Evolutionary conservation across 2,329 filamentous ascomycete genomes (phyloP), one percentile per base, ranked within the genome.

Genomic region (Pyrenophora graminea): DNA sequence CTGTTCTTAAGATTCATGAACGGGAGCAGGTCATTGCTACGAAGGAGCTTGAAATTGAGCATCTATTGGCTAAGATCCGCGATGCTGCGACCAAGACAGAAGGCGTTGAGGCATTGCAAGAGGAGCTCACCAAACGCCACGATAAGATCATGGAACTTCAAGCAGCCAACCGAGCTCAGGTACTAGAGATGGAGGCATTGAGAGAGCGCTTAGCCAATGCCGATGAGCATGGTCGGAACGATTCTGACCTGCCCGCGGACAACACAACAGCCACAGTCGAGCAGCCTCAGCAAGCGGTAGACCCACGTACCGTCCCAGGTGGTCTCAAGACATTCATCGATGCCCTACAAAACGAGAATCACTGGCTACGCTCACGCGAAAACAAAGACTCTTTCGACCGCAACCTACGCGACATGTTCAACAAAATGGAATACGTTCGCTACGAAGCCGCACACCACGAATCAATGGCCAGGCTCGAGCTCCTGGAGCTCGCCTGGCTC

Each of bases 1-100:
- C 88, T 17, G 87, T 89, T 3, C 69, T 75, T 15, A 70, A 77
- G 50, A 70, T 82, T 33, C 89, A 92, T 69, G 86, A 87, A 31
- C 84, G 96, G 45, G 91, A 95, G 71, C 93, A 95, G 51, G 83
- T 90, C 19, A 84, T 87, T n/a, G 88, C 71, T 23, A 72, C 69
- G 1, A 71, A 71, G 42, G 63, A 70, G 18, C 61, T 97, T 61
- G 92, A 94, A 73, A 96, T 97, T 61, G 93, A 97, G 74, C 90
- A 94, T 34, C 85, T 97, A 32, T 90, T 96, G 72, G 89, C 90
- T 25, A 67, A 69, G 54, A 62, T 64, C 39, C 59, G 62, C 10
- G 67, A 72, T 45, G 64, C 63, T 19, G 41, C 59, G 9, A 55
- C 55, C 31, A 70, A 67, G 51, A 60, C 59, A 15, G 58, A 61